Percentiles rank a stretch among this genome's conserved stretches.
Conservation (phyloP, 2,329 filamentous ascomycete species). For the Dactylellina drechsleri region DNA sequence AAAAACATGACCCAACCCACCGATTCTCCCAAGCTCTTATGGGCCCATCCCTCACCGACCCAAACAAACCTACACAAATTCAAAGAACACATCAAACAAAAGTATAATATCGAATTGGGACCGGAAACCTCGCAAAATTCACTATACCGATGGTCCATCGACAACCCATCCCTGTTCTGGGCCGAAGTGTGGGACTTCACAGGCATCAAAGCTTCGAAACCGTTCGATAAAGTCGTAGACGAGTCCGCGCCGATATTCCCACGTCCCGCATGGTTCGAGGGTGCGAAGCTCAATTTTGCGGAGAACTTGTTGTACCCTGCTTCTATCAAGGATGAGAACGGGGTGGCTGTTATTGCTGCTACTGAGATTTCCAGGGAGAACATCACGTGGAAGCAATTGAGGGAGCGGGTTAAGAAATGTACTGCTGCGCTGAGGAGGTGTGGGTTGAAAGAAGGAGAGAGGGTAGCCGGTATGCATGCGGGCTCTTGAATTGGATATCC, state of each 20-base stretch:
- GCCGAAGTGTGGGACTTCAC: slow-evolving; percentile 84
- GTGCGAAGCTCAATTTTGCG: slow-evolving; percentile 86
- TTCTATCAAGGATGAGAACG: slow-evolving; percentile 68
- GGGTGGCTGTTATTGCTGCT: slow-evolving; percentile 78
- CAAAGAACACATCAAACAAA: slow-evolving; percentile 56
- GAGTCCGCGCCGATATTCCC: slow-evolving; percentile 79
- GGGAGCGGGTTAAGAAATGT: slow-evolving; percentile 79
- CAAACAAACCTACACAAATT: slow-evolving; percentile 57
- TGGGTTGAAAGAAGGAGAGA: slow-evolving; percentile 66
- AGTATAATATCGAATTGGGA: slow-evolving; percentile 71
- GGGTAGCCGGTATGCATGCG: slow-evolving; percentile 67
- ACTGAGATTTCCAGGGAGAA: slow-evolving; percentile 77
- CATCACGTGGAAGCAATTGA: slow-evolving; percentile 80
- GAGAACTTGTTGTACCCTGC: slow-evolving; percentile 89
- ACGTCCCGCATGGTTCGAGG: slow-evolving; percentile 83
- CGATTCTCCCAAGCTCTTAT: slow-evolving; percentile 50
- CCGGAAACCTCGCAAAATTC: slow-evolving; percentile 71
- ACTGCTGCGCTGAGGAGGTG: slow-evolving; percentile 71
- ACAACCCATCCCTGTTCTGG: slow-evolving; percentile 82
- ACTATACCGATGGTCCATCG: slow-evolving; percentile 87
- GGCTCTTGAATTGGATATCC: neutral
- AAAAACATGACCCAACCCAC: slow-evolving; percentile 34
- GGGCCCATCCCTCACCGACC: slow-evolving; percentile 57
- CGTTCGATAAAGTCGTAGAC: slow-evolving; percentile 74
- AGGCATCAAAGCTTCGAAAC: slow-evolving; percentile 74